phyloP scores from a whole-genome alignment of 2,329 filamentous ascomycete species.

The Clonostachys rosea region DNA sequence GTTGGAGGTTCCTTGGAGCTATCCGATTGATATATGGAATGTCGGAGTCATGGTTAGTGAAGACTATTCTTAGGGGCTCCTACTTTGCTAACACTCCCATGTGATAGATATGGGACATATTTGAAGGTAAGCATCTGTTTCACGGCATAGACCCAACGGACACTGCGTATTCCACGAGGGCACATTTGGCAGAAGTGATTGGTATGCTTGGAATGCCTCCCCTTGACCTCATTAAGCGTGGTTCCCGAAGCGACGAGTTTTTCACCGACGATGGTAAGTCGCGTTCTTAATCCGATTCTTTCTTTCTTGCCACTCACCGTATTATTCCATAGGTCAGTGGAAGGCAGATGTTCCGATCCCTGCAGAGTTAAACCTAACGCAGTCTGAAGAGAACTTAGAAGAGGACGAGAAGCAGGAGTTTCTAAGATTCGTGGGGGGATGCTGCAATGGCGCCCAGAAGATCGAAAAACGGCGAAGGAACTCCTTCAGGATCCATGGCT shows the following conservation, averaged over 20 bases:
- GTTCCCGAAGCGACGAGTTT: conserved; percentile 5
- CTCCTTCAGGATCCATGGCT: conserved; percentile 5
- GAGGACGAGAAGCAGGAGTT: conserved; percentile 9
- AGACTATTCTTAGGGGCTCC: too few species aligned
- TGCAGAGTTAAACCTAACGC: neutral
- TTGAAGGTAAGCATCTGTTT: conserved; percentile 12
- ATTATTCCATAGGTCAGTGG: conserved; percentile 3
- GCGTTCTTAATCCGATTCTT: neutral
- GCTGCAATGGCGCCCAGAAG: conserved; percentile 17
- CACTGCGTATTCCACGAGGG: conserved; percentile 9
- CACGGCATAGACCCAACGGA: conserved; percentile 6
- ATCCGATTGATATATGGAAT: conserved; percentile 13
- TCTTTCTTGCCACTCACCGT: too few species aligned
- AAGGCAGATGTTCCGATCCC: neutral
- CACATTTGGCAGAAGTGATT: conserved; percentile 15
- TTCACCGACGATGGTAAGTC: conserved; percentile 4
- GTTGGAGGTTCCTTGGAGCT: conserved; percentile 13
- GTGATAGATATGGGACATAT: conserved; percentile 12
- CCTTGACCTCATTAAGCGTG: conserved; percentile 7
- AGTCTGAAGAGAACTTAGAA: conserved; percentile 3
- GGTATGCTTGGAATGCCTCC: conserved; percentile 12
- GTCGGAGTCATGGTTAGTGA: conserved; percentile 8
- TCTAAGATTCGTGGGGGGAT: conserved; percentile 12
- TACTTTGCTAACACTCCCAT: too few species aligned
- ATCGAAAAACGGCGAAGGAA: conserved; percentile 12